phyloP scores from a whole-genome alignment of 805 yeast genomes.

The Candida pini region DNA sequence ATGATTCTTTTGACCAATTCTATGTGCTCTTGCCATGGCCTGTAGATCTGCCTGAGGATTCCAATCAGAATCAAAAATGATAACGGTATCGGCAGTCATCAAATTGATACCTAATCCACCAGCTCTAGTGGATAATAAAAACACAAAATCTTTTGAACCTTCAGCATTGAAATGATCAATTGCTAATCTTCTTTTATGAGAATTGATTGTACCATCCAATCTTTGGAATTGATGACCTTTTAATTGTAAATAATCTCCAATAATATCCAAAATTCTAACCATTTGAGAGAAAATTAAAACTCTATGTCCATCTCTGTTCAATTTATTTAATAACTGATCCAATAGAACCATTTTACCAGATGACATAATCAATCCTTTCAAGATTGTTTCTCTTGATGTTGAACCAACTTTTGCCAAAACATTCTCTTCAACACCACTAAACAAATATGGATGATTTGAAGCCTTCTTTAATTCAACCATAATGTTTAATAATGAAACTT shows the following conservation, averaged over 20 bases:
- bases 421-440: slow-evolving; percentile 86
- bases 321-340: slow-evolving; percentile 79
- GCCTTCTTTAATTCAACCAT: slow-evolving; percentile 97
- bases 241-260: slow-evolving; percentile 87
- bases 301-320: slow-evolving; percentile 91
- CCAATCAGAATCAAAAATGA: slow-evolving; percentile 98
- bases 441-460: slow-evolving; percentile 92
- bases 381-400: slow-evolving; percentile 65
- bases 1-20: slow-evolving; percentile 98
- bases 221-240: slow-evolving; percentile 88
- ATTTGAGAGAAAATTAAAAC: slow-evolving; percentile 93
- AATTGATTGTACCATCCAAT: slow-evolving; percentile 94
- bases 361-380: slow-evolving; percentile 93
- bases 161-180: slow-evolving; percentile 96
- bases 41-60: slow-evolving; percentile 98
- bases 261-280: slow-evolving; percentile 93
- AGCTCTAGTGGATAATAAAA: slow-evolving; percentile 89
- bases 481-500: slow-evolving; percentile 78
- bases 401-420: slow-evolving; percentile 61
- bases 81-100: slow-evolving; percentile 99
- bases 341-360: slow-evolving; percentile 97
- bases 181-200: slow-evolving; percentile 87
- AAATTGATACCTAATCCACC: slow-evolving; percentile 98
- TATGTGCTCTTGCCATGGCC: slow-evolving; percentile 99
- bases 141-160: slow-evolving; percentile 86